A percentile compares a stretch with the other conserved stretches of the same genome.
Evolutionary conservation across 2,329 filamentous ascomycete genomes (phyloP).

Genomic region (Fusarium oxysporum): DNA sequence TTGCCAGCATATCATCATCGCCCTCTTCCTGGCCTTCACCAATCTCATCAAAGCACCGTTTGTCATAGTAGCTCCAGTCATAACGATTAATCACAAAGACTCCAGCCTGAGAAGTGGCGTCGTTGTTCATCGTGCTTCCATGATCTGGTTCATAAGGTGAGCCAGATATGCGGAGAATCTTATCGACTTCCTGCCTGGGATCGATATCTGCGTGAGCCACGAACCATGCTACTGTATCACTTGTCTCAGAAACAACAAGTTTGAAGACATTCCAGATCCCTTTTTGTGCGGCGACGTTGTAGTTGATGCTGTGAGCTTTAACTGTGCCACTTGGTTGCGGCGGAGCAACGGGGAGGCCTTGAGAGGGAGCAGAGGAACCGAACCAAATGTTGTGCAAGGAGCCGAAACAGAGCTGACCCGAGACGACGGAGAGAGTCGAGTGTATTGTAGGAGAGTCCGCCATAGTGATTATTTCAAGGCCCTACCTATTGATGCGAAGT

Average conservation of each 20-base stretch:
- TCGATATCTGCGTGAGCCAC: neutral
- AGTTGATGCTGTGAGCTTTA: neutral
- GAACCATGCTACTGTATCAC: neutral
- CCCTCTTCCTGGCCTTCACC: neutral
- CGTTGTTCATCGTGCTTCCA: neutral
- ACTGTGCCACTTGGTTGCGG: neutral
- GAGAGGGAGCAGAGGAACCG: neutral
- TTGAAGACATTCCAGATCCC: neutral
- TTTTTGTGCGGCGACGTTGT: neutral
- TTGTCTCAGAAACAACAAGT: neutral
- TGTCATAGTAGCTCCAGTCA: neutral
- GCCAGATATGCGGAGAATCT: neutral
- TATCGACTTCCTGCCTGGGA: neutral
- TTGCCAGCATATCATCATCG: neutral
- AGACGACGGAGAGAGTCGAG: neutral
- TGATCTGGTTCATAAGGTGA: neutral
- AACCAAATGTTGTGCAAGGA: neutral
- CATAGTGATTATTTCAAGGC: neutral
- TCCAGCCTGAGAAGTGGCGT: neutral
- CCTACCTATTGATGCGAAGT: rapidly evolving
- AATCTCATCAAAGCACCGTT: neutral
- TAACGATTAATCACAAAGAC: neutral
- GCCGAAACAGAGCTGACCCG: neutral
- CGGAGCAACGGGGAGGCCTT: neutral
- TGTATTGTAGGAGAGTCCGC: neutral